Evolutionary conservation across 2,329 filamentous ascomycete genomes (phyloP).

Genomic region (Penicillium aurantiogriseum): DNA sequence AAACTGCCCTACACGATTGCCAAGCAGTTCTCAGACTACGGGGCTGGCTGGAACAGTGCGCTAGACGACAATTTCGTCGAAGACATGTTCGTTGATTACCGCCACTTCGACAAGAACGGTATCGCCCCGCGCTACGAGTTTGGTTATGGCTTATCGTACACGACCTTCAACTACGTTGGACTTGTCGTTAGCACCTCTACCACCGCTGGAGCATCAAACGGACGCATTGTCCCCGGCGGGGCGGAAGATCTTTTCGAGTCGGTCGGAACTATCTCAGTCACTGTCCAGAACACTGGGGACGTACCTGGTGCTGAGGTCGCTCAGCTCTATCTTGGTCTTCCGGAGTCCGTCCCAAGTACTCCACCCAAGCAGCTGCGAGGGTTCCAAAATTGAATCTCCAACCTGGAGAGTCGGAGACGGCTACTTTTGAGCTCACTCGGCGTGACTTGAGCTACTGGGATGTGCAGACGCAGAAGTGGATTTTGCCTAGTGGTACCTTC

Average conservation of each 20-base stretch:
- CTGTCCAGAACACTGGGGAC: constrained; percentile 52
- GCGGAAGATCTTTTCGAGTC: constrained; percentile 56
- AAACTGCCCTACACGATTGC: constrained; percentile 64
- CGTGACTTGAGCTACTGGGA: constrained; percentile 41
- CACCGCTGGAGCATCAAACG: constrained; percentile 36
- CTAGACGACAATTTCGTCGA: constrained; percentile 48
- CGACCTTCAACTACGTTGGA: constrained; percentile 51
- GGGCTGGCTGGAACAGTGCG: constrained; percentile 14
- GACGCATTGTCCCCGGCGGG: constrained; percentile 39
- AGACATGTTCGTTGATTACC: constrained; percentile 56
- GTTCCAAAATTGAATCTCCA: constrained; percentile 52
- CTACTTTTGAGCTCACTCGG: constrained; percentile 47
- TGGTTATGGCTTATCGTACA: constrained; percentile 58
- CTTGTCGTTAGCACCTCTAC: constrained; percentile 49
- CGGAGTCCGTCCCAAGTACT: constrained; percentile 25
- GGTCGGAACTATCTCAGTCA: constrained; percentile 48
- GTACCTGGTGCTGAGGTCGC: constrained; percentile 51
- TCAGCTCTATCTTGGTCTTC: constrained; percentile 57
- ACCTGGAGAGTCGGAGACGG: constrained; percentile 39
- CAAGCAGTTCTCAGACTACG: constrained; percentile 54
- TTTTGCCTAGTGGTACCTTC: constrained; percentile 25
- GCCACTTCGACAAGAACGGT: constrained; percentile 52
- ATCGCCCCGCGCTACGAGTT: constrained; percentile 56
- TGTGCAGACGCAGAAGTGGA: constrained; percentile 33
- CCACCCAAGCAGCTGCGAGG: constrained; percentile 45